Conservation (phyloP, 2,329 filamentous ascomycete species). For the Neoascochyta sp. region DNA sequence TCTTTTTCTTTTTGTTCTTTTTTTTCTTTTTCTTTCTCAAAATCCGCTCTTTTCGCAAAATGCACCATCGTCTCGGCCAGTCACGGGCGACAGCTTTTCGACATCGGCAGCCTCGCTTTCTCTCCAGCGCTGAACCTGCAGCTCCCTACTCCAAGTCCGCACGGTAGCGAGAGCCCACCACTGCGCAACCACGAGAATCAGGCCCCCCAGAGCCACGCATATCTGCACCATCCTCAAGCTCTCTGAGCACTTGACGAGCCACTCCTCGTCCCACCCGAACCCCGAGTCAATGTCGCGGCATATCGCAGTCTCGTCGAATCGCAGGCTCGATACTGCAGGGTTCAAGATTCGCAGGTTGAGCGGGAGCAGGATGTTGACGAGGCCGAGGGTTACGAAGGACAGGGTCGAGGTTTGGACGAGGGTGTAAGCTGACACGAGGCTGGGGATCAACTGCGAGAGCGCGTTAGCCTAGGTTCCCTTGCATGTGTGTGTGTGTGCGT, state of each 20-base stretch:
- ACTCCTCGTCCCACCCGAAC: slow-evolving; percentile 27
- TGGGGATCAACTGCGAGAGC: slow-evolving; percentile 17
- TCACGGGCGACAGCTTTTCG: slow-evolving; percentile 13
- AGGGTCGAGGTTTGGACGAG: slow-evolving; percentile 25
- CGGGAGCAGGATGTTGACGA: slow-evolving; percentile 24
- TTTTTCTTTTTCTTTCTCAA: slow-evolving; percentile 6
- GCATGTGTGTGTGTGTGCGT: no score
- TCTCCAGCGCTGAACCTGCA: slow-evolving; percentile 4
- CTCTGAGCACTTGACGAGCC: slow-evolving; percentile 26
- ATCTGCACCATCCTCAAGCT: slow-evolving; percentile 23
- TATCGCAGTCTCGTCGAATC: slow-evolving; percentile 18
- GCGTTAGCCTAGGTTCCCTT: slow-evolving; percentile 13
- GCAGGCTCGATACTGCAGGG: slow-evolving; percentile 20
- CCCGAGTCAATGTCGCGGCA: slow-evolving; percentile 27
- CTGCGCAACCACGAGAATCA: slow-evolving; percentile 30
- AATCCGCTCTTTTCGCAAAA: slow-evolving; percentile 8
- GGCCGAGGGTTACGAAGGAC: slow-evolving; percentile 24
- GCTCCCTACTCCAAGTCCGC: slow-evolving; percentile 23
- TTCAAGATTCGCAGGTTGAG: slow-evolving; percentile 15
- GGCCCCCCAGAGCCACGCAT: slow-evolving; percentile 17
- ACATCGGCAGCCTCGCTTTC: slow-evolving; percentile 6
- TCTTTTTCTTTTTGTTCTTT: no score
- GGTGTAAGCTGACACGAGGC: slow-evolving; percentile 25
- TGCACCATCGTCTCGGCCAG: slow-evolving; percentile 1
- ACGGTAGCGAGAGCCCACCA: slow-evolving; percentile 34